Conservation (phyloP, 2,329 filamentous ascomycete genomes). For the Xylariomycetidae sp. region DNA sequence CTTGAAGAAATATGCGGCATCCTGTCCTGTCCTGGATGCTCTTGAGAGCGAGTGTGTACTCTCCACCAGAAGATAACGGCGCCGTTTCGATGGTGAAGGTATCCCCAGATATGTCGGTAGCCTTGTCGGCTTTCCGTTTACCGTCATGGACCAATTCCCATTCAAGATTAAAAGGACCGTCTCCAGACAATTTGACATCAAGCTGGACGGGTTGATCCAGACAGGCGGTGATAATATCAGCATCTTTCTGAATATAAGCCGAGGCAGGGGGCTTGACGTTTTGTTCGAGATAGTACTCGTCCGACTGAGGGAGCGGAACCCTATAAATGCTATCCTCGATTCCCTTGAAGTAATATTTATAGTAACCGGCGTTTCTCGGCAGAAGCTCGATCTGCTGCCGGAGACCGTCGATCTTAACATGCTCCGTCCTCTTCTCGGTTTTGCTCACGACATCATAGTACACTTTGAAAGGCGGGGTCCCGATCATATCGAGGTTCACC, state of each 20-base stretch:
- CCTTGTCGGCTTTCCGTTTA: constrained; percentile 67
- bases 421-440: constrained; percentile 50
- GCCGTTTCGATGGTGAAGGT: constrained; percentile 71
- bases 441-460: constrained; percentile 68
- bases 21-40: constrained; percentile 81
- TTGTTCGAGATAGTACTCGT: constrained; percentile 61
- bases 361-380: constrained; percentile 75
- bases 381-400: constrained; percentile 81
- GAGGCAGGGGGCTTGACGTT: constrained; percentile 90
- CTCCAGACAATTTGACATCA: constrained; percentile 71
- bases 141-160: constrained; percentile 92
- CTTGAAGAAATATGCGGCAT: constrained; percentile 81
- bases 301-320: constrained; percentile 32
- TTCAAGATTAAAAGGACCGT: constrained; percentile 82
- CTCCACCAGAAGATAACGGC: constrained; percentile 72
- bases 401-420: constrained; percentile 60
- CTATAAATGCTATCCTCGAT: constrained; percentile 82
- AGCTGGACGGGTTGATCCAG: constrained; percentile 77
- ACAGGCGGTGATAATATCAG: constrained; percentile 62
- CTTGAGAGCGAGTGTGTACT: constrained; percentile 82
- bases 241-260: constrained; percentile 60
- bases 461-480: constrained; percentile 86
- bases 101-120: constrained; percentile 57
- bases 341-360: constrained; percentile 78
- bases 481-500: constrained; percentile 84